Conservation (phyloP, 2,329 filamentous ascomycete genomes). For the Teratosphaeria destructans region DNA sequence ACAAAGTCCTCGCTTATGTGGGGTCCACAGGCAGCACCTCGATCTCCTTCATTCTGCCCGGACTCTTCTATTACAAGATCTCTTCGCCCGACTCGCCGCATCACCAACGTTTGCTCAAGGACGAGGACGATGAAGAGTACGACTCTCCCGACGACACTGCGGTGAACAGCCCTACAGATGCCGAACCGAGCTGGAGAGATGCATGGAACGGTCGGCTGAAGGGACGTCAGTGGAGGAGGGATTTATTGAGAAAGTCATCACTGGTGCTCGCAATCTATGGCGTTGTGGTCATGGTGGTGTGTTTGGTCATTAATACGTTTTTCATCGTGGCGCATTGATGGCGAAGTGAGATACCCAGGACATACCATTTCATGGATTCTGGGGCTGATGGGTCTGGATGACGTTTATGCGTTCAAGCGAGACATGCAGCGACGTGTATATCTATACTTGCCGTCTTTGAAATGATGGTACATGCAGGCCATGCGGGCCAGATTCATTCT, state of each 20-base stretch:
- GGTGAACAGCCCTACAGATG: neutral
- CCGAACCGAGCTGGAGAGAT: conserved; percentile 39
- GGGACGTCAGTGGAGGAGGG: conserved; percentile 50
- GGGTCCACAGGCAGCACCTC: conserved; percentile 89
- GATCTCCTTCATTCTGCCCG: conserved; percentile 93
- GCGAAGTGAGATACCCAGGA: conserved; percentile 6
- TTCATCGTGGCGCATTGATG: conserved; percentile 38
- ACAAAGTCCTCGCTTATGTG: conserved; percentile 88
- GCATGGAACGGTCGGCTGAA: conserved; percentile 14
- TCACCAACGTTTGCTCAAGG: conserved; percentile 79
- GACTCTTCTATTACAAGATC: conserved; percentile 97
- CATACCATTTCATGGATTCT: no score
- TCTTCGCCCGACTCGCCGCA: conserved; percentile 77
- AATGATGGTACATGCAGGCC: no score
- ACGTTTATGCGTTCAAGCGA: no score
- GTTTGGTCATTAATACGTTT: conserved; percentile 74
- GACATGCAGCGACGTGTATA: no score
- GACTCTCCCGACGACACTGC: neutral
- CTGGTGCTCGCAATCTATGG: conserved; percentile 75
- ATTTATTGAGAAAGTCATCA: conserved; percentile 58
- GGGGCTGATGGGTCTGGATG: no score
- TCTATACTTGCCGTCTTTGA: no score
- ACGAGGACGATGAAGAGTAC: conserved; percentile 80
- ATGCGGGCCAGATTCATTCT: no score
- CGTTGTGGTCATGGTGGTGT: conserved; percentile 77